Evolutionary conservation across 495 filamentous ascomycete species (phyloP).

Genomic region (Aspergillus olivimuriae): DNA sequence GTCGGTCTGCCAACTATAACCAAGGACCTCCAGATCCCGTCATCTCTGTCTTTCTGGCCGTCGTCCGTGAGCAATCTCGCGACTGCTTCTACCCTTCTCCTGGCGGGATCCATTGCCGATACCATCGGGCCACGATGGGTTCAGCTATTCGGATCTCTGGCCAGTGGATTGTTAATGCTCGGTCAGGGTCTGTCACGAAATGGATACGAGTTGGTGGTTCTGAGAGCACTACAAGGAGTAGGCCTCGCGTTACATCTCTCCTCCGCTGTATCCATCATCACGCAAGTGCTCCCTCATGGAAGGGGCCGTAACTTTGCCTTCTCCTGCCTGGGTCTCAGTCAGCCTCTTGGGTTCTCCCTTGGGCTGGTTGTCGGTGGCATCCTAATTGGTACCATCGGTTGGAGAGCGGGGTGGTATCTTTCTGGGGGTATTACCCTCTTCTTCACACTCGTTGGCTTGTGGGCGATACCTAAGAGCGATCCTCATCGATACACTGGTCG

Average conservation of each 20-base stretch:
- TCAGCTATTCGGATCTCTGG: conserved; percentile 35
- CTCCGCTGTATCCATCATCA: conserved; percentile 40
- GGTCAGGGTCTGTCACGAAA: conserved; percentile 36
- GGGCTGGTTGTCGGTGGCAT: conserved; percentile 49
- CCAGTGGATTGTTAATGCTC: conserved; percentile 34
- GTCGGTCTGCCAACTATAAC: conserved; percentile 46
- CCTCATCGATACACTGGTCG: conserved; percentile 1
- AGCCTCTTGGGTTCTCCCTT: conserved; percentile 44
- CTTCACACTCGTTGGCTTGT: conserved; percentile 26
- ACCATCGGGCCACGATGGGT: conserved; percentile 37
- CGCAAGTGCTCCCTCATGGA: conserved; percentile 33
- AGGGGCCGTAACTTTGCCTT: conserved; percentile 43
- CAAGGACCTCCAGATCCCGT: conserved; percentile 30
- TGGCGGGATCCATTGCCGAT: conserved; percentile 46
- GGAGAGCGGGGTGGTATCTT: conserved; percentile 44
- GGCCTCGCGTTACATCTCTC: conserved; percentile 42
- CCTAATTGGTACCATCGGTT: conserved; percentile 39
- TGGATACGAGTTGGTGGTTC: conserved; percentile 39
- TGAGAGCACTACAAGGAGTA: conserved; percentile 43
- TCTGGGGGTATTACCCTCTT: conserved; percentile 28
- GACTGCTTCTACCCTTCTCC: conserved; percentile 39
- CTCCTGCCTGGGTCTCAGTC: conserved; percentile 38
- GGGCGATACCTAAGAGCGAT: conserved; percentile 21
- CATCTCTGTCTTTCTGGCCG: conserved; percentile 39
- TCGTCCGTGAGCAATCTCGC: conserved; percentile 28